Evolutionary conservation across 192 early-diverging fungal species (phyloP).

Genomic region (Funneliformis mosseae): DNA sequence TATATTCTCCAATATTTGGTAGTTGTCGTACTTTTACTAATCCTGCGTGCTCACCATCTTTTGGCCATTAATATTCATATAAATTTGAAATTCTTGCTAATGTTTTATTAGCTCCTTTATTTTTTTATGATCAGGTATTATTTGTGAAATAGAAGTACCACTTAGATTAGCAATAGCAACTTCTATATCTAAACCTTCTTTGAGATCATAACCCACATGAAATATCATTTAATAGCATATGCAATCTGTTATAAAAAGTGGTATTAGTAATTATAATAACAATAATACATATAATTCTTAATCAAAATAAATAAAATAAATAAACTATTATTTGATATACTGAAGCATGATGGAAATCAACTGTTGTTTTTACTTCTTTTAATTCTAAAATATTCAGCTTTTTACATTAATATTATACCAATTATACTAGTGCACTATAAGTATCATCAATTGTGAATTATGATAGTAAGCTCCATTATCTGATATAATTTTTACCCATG

Average conservation of each 20-base stretch:
- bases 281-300: not conserved
- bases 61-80: too few relatives aligned
- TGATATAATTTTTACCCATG: slow-evolving; percentile 8
- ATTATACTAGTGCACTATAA: slow-evolving; percentile 14
- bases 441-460: not conserved
- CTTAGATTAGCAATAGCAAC: not conserved
- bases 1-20: too few relatives aligned
- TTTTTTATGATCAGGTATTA: not conserved
- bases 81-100: too few relatives aligned
- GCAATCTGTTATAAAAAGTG: not conserved
- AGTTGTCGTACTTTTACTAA: too few relatives aligned
- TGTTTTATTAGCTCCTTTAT: too few relatives aligned
- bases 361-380: not conserved
- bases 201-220: not conserved
- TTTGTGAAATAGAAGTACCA: not conserved
- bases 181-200: not conserved
- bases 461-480: not conserved
- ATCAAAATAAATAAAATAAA: not conserved
- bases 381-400: not conserved
- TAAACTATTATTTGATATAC: not conserved
- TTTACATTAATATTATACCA: not conserved
- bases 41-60: too few relatives aligned
- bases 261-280: not conserved
- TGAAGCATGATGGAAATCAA: not conserved
- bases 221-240: slow-evolving; percentile 13